Conservation (phyloP, 2,329 filamentous ascomycete species). For the Microthyrium microscopicum region DNA sequence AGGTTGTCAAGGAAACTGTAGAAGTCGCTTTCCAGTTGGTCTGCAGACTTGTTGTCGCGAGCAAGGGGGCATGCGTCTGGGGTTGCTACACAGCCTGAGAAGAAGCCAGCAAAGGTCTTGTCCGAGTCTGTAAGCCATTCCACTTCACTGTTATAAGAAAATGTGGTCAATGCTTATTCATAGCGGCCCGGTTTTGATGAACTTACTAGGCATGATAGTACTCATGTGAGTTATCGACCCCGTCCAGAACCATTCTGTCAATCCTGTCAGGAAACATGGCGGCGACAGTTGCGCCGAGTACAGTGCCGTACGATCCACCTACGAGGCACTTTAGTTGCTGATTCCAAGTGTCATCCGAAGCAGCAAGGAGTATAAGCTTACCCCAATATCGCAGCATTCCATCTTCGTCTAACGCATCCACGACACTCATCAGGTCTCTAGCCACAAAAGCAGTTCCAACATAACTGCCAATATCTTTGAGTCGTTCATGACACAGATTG, state of each 20-base stretch:
- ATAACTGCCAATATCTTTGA: constrained; percentile 17
- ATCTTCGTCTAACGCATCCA: constrained; percentile 27
- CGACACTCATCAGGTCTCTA: constrained; percentile 28
- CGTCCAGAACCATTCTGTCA: constrained; percentile 24
- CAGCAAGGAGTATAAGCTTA: constrained; percentile 6
- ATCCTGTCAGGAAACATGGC: constrained; percentile 23
- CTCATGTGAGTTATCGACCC: constrained; percentile 25
- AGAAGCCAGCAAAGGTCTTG: background rate
- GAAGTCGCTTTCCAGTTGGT: background rate
- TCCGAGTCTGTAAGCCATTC: background rate
- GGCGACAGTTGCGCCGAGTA: constrained; percentile 21
- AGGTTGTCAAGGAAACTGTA: background rate
- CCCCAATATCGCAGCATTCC: constrained; percentile 26
- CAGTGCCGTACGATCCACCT: constrained; percentile 27
- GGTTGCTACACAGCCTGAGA: background rate
- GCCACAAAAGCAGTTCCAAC: constrained; percentile 29
- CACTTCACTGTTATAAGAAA: background rate
- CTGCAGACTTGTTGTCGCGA: background rate
- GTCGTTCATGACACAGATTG: constrained; percentile 6
- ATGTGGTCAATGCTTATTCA: no score
- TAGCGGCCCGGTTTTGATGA: no score
- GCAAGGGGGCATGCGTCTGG: background rate
- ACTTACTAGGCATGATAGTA: no score
- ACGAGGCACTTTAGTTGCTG: no score
- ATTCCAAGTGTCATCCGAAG: no score